Evolutionary conservation across 2,329 filamentous ascomycete species (phyloP).

Genomic region (Diplodia scrobiculata): DNA sequence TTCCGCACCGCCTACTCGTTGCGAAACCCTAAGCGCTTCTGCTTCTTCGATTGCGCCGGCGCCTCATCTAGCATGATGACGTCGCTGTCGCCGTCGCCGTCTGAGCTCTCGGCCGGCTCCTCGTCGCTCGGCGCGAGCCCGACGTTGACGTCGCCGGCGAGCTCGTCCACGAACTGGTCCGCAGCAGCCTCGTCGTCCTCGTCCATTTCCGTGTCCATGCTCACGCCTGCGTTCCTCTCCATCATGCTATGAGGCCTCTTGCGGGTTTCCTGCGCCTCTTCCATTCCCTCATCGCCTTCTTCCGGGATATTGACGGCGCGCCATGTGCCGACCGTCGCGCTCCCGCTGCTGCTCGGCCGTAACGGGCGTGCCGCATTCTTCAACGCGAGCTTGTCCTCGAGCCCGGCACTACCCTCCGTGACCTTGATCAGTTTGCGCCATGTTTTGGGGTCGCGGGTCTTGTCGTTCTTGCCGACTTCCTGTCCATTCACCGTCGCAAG

Average conservation of each 20-base stretch:
- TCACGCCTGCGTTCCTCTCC: neutral
- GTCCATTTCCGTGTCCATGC: slow-evolving; percentile 1
- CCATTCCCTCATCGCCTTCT: neutral
- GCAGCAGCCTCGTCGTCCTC: slow-evolving; percentile 17
- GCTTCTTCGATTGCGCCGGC: slow-evolving; percentile 12
- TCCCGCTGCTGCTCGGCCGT: slow-evolving; percentile 3
- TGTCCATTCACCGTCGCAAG: slow-evolving; percentile 58
- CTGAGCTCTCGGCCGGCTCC: slow-evolving; percentile 16
- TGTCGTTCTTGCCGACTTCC: slow-evolving; percentile 53
- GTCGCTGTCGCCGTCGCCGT: slow-evolving; percentile 1
- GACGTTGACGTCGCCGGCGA: slow-evolving; percentile 11
- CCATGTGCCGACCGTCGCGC: slow-evolving; percentile 3
- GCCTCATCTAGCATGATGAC: slow-evolving; percentile 15
- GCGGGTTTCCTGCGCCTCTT: neutral
- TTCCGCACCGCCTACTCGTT: neutral
- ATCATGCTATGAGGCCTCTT: neutral
- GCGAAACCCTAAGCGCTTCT: slow-evolving; percentile 8
- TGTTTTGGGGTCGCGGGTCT: slow-evolving; percentile 49
- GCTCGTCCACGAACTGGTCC: slow-evolving; percentile 26
- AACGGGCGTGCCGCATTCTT: slow-evolving; percentile 17
- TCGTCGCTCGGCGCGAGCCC: slow-evolving; percentile 15
- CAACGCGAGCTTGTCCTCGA: slow-evolving; percentile 27
- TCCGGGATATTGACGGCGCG: slow-evolving; percentile 13
- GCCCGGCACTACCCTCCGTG: slow-evolving; percentile 43
- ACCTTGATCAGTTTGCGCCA: slow-evolving; percentile 53